Evolutionary conservation across 805 yeast genomes (phyloP), one percentile per base, ranked within the genome.

Genomic region (Schwanniomyces occidentalis): DNA sequence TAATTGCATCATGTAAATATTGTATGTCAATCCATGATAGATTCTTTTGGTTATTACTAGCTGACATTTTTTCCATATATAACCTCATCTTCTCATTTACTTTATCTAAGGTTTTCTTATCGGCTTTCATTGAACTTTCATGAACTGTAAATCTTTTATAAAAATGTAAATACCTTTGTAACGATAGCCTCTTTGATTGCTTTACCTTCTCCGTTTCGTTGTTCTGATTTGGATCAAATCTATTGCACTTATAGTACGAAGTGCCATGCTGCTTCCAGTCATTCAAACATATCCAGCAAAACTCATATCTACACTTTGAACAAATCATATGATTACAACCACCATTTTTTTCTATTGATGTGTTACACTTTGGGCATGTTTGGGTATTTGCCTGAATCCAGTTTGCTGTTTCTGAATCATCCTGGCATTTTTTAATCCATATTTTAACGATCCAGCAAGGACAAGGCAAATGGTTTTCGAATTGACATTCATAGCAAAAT

Each of bases 291-390:
- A 90, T 79, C 99, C 99, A 93, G 59, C 99, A 93, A 54, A 89
- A 93, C 54, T 90, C 86, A 55, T 76, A 61, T 8, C 57, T 53
- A 58, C 99, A 93, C 39, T 78, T 81, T 3, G 76, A 68, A 58
- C 99, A 93, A 1, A 80, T 74, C 96, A 93, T 91, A 61, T 93
- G 99, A 60, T 91, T 91, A 63, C 99, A 93, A 0, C 99, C 99
- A 15, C 97, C 98, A 54, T 85, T 85, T 51, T 91, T 89, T 54
- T 93, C 97, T 43, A 91, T 93, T 18, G 79, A 67, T 1, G 88
- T 66, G 7, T 65, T 64, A 64, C 99, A 93, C 51, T 77, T 76
- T 0, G 96, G 95, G 58, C 99, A 93, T 28, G 76, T 75, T 47
- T 87, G 82, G 1, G 99, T 88, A 56, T 91, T 82, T 3, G 84